Evolutionary conservation across 1,284 basidiomycete genomes (phyloP).

Genomic region (Leucoagaricus sp.): DNA sequence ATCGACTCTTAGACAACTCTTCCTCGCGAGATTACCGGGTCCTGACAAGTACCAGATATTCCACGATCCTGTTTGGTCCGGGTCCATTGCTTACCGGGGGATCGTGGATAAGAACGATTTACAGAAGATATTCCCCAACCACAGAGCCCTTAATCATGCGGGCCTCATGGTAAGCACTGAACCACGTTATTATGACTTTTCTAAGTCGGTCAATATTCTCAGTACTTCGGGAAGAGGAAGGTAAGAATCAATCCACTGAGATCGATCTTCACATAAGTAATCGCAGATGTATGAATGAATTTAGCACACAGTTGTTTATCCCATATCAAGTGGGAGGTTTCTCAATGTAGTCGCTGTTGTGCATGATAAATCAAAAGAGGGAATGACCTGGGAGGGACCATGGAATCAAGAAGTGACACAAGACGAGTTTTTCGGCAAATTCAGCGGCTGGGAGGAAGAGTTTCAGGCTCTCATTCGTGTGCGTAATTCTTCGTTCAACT

Average conservation of each 20-base stretch:
- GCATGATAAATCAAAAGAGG: constrained; percentile 34
- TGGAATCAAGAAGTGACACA: constrained; percentile 35
- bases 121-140: constrained; percentile 32
- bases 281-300: not conserved
- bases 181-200: not conserved
- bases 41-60: not conserved
- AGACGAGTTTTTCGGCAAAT: constrained; percentile 32
- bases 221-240: constrained; percentile 47
- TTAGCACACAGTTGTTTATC: constrained; percentile 47
- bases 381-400: constrained; percentile 33
- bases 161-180: constrained; percentile 38
- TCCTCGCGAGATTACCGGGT: constrained; percentile 6
- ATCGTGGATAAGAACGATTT: constrained; percentile 38
- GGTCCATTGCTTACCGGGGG: constrained; percentile 39
- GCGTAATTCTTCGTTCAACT: constrained; percentile 4
- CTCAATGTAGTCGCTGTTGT: constrained; percentile 45
- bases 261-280: not conserved
- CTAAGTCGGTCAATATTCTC: not conserved
- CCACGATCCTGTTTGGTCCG: constrained; percentile 40
- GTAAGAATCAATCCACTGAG: constrained; percentile 24
- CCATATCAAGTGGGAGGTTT: constrained; percentile 40
- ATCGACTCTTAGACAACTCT: constrained; percentile 21
- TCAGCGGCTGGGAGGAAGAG: constrained; percentile 43
- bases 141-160: constrained; percentile 34
- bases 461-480: constrained; percentile 43